These are phyloP conservation scores for Tulasnella sp. DNA, from an alignment of 768 basidiomycete species.

Conservation along the genomic window DNA sequence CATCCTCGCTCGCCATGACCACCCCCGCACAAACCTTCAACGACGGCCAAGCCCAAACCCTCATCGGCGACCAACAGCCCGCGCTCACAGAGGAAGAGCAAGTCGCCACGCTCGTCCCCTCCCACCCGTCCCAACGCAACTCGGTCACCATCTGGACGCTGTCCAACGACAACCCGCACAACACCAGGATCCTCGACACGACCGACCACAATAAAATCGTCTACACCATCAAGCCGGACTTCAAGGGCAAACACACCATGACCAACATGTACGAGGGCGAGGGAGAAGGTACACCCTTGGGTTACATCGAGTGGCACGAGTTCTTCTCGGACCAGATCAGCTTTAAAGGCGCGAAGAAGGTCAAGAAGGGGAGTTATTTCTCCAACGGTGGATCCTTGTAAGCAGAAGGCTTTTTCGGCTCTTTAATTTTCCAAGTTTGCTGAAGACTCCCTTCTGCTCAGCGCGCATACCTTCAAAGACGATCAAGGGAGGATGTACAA, in stretches of 20 bases:
- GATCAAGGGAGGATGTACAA: constrained; percentile 27
- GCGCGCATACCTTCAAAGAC: constrained; percentile 31
- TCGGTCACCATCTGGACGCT: neutral
- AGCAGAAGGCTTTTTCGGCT: neutral
- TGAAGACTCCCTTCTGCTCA: constrained; percentile 13
- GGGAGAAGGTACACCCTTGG: neutral
- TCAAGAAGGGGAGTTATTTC: constrained; percentile 9
- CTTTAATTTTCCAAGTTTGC: neutral
- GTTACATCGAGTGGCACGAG: constrained; percentile 7
- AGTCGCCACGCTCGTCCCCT: constrained; percentile 1
- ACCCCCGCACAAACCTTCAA: neutral
- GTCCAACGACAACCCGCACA: constrained; percentile 6
- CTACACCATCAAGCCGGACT: constrained; percentile 1
- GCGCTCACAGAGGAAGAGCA: neutral
- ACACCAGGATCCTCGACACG: constrained; percentile 2
- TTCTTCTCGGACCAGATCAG: constrained; percentile 1
- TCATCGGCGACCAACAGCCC: neutral
- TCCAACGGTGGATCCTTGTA: neutral
- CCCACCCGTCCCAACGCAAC: neutral
- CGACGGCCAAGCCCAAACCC: neutral
- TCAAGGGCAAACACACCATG: constrained; percentile 7
- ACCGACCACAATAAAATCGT: neutral
- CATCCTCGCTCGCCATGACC: neutral
- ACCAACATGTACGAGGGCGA: neutral
- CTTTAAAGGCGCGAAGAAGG: constrained; percentile 9